Conservation (phyloP, 2,329 filamentous ascomycete genomes). For the Penicillium sp. region DNA sequence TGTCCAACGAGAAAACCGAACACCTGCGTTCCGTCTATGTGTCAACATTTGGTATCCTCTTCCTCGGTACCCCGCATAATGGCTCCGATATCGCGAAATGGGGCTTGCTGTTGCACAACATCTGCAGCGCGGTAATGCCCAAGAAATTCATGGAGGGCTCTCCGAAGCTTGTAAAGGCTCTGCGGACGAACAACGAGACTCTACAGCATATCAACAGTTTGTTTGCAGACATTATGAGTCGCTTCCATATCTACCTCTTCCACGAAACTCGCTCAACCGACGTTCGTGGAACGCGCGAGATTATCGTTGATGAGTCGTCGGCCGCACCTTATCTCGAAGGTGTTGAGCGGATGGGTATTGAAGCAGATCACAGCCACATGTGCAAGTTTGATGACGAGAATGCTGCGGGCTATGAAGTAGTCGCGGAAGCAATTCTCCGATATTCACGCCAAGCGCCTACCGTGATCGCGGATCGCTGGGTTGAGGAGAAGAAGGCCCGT, state of each 20-base stretch:
- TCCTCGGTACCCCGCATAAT: slow-evolving; percentile 76
- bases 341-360: slow-evolving; percentile 74
- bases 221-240: slow-evolving; percentile 72
- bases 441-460: slow-evolving; percentile 58
- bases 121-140: slow-evolving; percentile 68
- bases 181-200: slow-evolving; percentile 75
- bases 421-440: slow-evolving; percentile 53
- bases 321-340: slow-evolving; percentile 71
- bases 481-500: slow-evolving; percentile 56
- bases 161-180: slow-evolving; percentile 67
- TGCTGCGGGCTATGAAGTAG: slow-evolving; percentile 67
- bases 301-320: slow-evolving; percentile 72
- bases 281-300: slow-evolving; percentile 63
- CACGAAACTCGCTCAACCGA: slow-evolving; percentile 76
- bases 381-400: slow-evolving; percentile 70
- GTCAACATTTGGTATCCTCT: slow-evolving; percentile 76
- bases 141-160: slow-evolving; percentile 70
- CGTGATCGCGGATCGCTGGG: slow-evolving; percentile 63
- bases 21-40: slow-evolving; percentile 71
- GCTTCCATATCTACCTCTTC: slow-evolving; percentile 75
- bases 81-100: slow-evolving; percentile 71
- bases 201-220: slow-evolving; percentile 74
- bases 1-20: slow-evolving; percentile 63
- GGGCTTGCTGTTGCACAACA: slow-evolving; percentile 69
- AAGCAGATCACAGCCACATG: slow-evolving; percentile 72